Evolutionary conservation across 2,329 filamentous ascomycete species (phyloP).

Genomic region (Apiospora marii): DNA sequence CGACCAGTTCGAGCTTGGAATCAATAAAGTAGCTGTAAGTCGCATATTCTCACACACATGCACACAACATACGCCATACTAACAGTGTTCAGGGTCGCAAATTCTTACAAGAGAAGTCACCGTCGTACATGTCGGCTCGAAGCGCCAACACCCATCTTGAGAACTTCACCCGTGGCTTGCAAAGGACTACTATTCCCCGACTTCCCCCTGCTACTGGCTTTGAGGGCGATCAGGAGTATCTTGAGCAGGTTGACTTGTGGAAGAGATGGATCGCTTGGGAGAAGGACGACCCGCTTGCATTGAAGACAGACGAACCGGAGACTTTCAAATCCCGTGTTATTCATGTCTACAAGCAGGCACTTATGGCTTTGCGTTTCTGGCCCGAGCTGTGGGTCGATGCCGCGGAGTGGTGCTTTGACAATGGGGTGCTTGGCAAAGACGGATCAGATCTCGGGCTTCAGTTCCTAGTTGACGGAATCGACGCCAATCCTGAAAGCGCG

Average conservation of each 20-base stretch:
- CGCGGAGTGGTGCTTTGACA: slow-evolving; percentile 89
- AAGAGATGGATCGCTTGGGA: slow-evolving; percentile 96
- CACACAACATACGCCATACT: neutral
- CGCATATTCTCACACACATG: neutral
- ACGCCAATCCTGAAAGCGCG: slow-evolving; percentile 92
- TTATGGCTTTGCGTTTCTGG: slow-evolving; percentile 94
- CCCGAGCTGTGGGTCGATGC: slow-evolving; percentile 96
- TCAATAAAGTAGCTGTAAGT: slow-evolving; percentile 87
- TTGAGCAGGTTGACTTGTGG: slow-evolving; percentile 87
- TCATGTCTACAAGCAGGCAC: slow-evolving; percentile 91
- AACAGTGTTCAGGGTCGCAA: slow-evolving; percentile 77
- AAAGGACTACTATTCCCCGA: slow-evolving; percentile 79
- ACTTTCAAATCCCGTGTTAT: slow-evolving; percentile 81
- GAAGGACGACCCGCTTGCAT: slow-evolving; percentile 87
- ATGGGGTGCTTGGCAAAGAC: slow-evolving; percentile 68
- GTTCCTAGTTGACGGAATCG: slow-evolving; percentile 82
- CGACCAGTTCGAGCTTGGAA: slow-evolving; percentile 90
- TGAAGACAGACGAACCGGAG: slow-evolving; percentile 81
- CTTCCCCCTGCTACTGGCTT: slow-evolving; percentile 86
- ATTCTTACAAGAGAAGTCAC: slow-evolving; percentile 90
- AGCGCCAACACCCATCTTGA: slow-evolving; percentile 90
- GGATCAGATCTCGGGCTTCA: slow-evolving; percentile 70
- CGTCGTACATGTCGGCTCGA: slow-evolving; percentile 94
- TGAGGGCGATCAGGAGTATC: slow-evolving; percentile 85
- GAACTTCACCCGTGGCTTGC: slow-evolving; percentile 80